Evolutionary conservation across 2,329 filamentous ascomycete genomes (phyloP).

Genomic region (Proliferodiscus dingleyae): DNA sequence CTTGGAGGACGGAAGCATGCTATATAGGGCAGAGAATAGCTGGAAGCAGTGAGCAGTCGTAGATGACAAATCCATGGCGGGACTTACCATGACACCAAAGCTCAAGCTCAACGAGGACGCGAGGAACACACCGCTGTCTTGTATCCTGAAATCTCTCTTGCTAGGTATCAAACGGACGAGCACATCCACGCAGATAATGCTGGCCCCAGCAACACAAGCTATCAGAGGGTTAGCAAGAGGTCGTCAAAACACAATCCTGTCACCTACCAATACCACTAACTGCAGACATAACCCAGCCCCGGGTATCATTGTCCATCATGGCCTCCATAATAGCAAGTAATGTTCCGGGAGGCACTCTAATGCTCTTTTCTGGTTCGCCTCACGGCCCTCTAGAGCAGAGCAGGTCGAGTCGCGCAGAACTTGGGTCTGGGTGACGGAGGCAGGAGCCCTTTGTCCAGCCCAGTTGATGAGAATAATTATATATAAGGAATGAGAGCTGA

Average conservation of each 20-base stretch:
- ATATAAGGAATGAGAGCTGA: too few species aligned
- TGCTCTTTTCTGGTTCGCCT: neutral
- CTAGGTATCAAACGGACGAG: conserved; percentile 68
- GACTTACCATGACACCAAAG: conserved; percentile 87
- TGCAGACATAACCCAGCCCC: conserved; percentile 89
- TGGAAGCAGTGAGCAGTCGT: conserved; percentile 34
- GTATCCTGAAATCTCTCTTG: conserved; percentile 74
- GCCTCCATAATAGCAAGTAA: conserved; percentile 15
- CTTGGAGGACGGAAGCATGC: conserved; percentile 85
- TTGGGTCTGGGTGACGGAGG: too few species aligned
- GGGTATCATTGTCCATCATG: conserved; percentile 67
- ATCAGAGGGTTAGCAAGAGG: conserved; percentile 8
- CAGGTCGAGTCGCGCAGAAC: too few species aligned
- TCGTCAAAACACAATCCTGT: conserved; percentile 2
- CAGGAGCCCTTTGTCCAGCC: too few species aligned
- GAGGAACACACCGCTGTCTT: conserved; percentile 83
- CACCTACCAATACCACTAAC: conserved; percentile 68
- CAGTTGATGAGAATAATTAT: too few species aligned
- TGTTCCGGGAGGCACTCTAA: neutral
- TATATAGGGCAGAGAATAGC: conserved; percentile 89
- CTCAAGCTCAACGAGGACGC: conserved; percentile 86
- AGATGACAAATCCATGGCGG: conserved; percentile 2
- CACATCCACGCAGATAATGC: conserved; percentile 82
- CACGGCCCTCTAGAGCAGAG: too few species aligned
- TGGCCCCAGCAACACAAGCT: conserved; percentile 69